Base-by-base conservation (phyloP, 495 filamentous ascomycete species). In the Aspergillus diversus region DNA sequence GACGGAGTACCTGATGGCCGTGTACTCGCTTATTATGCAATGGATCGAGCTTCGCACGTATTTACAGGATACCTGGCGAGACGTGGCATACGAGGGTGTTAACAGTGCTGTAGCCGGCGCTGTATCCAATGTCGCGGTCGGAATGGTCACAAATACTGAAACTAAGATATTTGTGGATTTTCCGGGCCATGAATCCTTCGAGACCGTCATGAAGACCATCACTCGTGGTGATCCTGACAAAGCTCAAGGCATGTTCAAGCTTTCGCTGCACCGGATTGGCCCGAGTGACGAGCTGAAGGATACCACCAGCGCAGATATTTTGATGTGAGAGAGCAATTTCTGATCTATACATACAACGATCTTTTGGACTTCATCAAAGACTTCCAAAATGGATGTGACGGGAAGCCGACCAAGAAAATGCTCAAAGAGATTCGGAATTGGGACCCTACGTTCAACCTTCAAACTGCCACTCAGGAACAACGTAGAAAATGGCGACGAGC, bases 311-410 rank as follows among this genome's bases (percentile, higher is more conserved):
- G 49, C 32, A 5, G 43, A 51, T 17, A 7, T 77, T 13, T 77
- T 13, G 77, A 81, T 57, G 48, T 73, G 50, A 75, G 75, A 58
- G 79, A 84, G 60, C 68, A 76, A 49, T 75, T 79, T 50, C 27
- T 82, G 16, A 63, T 76, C 11, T 55, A 82, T 64, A 39, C 80
- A 11, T 82, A 79, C 61, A 60, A 65, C 59, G 75, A 78, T 62
- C 71, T 84, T 9, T 7, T 82, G 33, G 76, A 80, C 54, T 84
- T 84, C 55, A 57, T 83, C 21, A 64, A 42, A 16, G 81, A 83
- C 63, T 84, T 78, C 55, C 77, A 78, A 46, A 74, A 76, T 48
- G 80, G 64, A 5, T 67, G 76, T 8, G 79, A 63, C 51, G 76
- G 80, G 7, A 80, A 78, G 33, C 81, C 80, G 39, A 84, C 79